Evolutionary conservation across 495 filamentous ascomycete species (phyloP), one percentile per base, ranked within the genome.

Genomic region (Penicillium ucsense): DNA sequence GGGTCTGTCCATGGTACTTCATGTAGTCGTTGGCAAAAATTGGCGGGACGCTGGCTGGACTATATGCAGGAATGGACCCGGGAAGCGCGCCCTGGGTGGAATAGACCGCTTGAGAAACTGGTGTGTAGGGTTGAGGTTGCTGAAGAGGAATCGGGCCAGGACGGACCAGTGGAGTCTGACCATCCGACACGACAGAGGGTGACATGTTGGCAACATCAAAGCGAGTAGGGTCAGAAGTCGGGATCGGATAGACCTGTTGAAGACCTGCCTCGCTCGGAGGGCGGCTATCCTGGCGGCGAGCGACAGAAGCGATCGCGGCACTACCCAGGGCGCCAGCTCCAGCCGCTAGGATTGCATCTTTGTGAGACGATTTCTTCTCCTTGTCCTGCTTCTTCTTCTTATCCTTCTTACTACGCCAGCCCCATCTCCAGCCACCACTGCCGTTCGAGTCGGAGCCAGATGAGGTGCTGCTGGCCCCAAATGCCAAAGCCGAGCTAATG

Each of bases 181-280:
- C 38, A 65, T 58, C 43, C 59, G 66, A 50, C 34, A 73, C 68
- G n/a, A 70, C 66, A 37, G 66, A 61, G 10, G 82, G 75, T 41
- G 69, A 71, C 11, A 74, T 61, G 7, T 62, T 57, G 27, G 60
- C 65, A 48, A 68, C 75, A 44, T 83, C 81, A 53, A 79, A 84
- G 36, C 69, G 74, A 31, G 66, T 66, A 4, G 78, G 78, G 55
- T 86, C 83, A 8, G 72, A 72, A 20, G 80, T 85, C 29, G 81
- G 72, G 35, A 83, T 55, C 6, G 84, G 80, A 66, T 71, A 61
- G 58, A 77, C 65, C 37, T 74, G 66, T 47, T 74, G 73, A 40
- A 76, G 64, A 44, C 63, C 66, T 29, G 51, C 48, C 36, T 65
- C 64, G 43, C 55, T 65, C 45, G 59, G 56, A 4, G 54, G 48